Conservation (phyloP, 106 monocot species). For the Dendrobium huoshanense region DNA sequence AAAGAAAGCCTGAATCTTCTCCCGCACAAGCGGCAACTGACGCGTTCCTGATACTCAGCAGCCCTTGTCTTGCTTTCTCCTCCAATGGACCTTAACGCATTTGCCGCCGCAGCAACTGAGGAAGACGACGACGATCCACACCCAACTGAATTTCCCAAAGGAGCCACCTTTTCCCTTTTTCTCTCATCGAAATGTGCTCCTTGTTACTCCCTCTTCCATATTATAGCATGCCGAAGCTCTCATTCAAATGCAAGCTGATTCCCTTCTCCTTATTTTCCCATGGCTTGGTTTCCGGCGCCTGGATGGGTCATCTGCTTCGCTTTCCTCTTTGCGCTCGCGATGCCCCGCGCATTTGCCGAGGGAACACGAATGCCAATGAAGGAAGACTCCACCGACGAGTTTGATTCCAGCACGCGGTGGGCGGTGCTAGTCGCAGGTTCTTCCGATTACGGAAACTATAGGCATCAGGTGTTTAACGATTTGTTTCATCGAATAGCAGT, state of each 20-base stretch:
- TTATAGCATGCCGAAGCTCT: neutral
- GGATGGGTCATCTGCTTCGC: neutral
- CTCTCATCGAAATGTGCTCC: neutral
- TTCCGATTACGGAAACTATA: conserved; percentile 32
- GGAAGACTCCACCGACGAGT: neutral
- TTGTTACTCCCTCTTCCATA: neutral
- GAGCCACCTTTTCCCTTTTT: neutral
- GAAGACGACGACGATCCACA: neutral
- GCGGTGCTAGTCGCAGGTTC: conserved; percentile 48
- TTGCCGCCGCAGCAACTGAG: neutral
- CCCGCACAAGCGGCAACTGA: too few species aligned
- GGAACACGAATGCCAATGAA: neutral
- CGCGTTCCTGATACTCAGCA: neutral
- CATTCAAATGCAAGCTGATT: neutral
- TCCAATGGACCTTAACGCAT: neutral
- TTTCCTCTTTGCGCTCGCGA: neutral
- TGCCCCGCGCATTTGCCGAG: neutral
- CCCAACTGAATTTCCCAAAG: neutral
- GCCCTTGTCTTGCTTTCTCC: neutral
- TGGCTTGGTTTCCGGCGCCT: neutral
- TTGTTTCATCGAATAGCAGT: neutral
- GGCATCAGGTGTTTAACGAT: conserved; percentile 27
- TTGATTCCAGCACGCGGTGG: conserved; percentile 21
- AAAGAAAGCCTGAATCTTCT: too few species aligned
- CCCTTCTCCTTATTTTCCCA: neutral